Evolutionary conservation across 768 basidiomycete species (phyloP), one percentile per base, ranked within the genome.

Genomic region (Kwoniella sp.): DNA sequence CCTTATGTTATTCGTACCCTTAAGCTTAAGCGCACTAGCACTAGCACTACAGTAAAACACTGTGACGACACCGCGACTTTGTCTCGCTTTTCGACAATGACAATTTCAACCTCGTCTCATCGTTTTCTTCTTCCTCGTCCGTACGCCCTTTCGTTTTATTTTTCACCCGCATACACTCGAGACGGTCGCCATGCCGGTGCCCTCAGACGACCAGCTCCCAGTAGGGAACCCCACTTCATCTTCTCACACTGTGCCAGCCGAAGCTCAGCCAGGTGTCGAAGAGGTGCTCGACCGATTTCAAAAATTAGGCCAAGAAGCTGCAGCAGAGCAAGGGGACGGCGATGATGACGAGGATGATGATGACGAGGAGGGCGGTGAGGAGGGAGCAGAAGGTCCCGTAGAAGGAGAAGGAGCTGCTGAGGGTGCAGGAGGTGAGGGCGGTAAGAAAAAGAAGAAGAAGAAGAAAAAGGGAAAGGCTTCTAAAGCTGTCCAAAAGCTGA

Each of bases 361-460:
- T 5, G 74, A 74, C 5, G 73, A 65, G 5, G 78, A 67, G 2
- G 76, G 68, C 2, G 72, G 67, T 0, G 70, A 67, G 4, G 74
- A 64, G 1, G 68, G 34, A 12, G 73, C n/a, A 2, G 69, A 50
- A 11, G 64, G 48, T 17, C 76, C 53, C 22, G 65, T 22, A 12
- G 75, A 25, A 52, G 74, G 52, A 31, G 68, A 38, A 51, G 65
- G 65, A 23, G 70, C 55, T 23, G 51, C 60, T 20, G 62, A 63
- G 20, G 63, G 57, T 47, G 60, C 26, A 11, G 75, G 58, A 2
- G 65, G 57, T 8, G 75, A 83, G 54, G 82, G 83, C 48, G 82
- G 81, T 67, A 89, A 89, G 82, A 92, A 90, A 84, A 93, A 82
- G 76, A 82, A 93, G 83, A 93, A 92, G 85, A 92, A 91, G 82